Evolutionary conservation across 139 green algal genomes (phyloP).

Genomic region (Closterium sp.): DNA sequence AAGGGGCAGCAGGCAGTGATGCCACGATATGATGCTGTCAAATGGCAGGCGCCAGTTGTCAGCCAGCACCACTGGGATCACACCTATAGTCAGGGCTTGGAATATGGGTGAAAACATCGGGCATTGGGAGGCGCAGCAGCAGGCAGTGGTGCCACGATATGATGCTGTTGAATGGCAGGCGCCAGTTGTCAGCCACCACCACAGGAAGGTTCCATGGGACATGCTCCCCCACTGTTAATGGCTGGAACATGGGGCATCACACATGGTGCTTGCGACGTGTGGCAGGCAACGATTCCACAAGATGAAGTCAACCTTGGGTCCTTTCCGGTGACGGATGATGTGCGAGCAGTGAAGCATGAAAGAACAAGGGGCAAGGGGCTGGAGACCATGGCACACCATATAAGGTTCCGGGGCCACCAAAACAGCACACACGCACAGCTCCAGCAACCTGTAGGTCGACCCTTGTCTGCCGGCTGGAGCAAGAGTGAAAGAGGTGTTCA

Average conservation of each 20-base stretch:
- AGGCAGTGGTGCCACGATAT: neutral
- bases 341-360: too few relatives aligned
- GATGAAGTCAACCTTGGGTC: too few relatives aligned
- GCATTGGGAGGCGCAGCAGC: too few relatives aligned
- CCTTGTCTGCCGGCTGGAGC: neutral
- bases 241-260: neutral
- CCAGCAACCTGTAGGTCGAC: neutral
- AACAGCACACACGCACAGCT: neutral
- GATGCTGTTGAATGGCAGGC: neutral
- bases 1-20: conserved; percentile 1
- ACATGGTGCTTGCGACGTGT: too few relatives aligned
- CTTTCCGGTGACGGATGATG: too few relatives aligned
- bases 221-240: neutral
- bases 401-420: too few relatives aligned
- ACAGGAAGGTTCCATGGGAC: neutral
- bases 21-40: neutral
- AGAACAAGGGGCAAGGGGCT: too few relatives aligned
- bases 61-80: neutral
- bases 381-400: too few relatives aligned
- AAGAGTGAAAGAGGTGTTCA: neutral
- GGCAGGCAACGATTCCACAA: too few relatives aligned
- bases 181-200: neutral
- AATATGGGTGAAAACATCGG: too few relatives aligned
- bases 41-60: neutral
- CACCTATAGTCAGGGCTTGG: too few relatives aligned